A percentile compares a stretch with the other conserved stretches of the same genome.
These are phyloP conservation scores for Telopea speciosissima DNA, from an alignment of 177 flowering plant genomes.

Conservation along the genomic window DNA sequence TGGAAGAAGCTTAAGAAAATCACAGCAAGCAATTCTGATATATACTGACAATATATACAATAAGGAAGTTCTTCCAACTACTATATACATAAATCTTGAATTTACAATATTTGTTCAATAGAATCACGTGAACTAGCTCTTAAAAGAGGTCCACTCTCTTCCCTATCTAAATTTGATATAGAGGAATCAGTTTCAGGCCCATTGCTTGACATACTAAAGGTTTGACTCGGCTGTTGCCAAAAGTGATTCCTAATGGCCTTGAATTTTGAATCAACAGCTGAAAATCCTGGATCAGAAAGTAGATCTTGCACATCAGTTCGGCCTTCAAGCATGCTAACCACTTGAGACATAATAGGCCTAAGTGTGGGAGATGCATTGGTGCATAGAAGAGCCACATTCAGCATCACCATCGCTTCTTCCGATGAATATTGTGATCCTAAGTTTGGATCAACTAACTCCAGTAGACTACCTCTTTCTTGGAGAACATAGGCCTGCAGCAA, in stretches of 20 bases:
- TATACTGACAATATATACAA: background rate
- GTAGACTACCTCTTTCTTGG: slow-evolving; percentile 25
- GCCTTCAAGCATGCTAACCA: slow-evolving; percentile 34
- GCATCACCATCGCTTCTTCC: slow-evolving; percentile 23
- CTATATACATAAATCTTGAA: background rate
- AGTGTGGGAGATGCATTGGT: slow-evolving; percentile 28
- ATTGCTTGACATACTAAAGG: slow-evolving; percentile 1
- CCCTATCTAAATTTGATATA: slow-evolving; percentile 1
- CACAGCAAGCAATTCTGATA: too few species aligned
- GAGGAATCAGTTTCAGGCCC: slow-evolving; percentile 12
- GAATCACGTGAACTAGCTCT: background rate
- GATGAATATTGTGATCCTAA: slow-evolving; percentile 24
- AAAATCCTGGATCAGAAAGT: slow-evolving; percentile 10
- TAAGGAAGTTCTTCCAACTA: background rate
- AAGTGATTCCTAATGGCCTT: slow-evolving; percentile 9
- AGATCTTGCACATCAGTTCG: slow-evolving; percentile 7
- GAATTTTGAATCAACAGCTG: slow-evolving; percentile 6
- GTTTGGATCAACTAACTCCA: slow-evolving; percentile 41
- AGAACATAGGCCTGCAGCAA: slow-evolving; percentile 29
- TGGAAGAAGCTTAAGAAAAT: too few species aligned
- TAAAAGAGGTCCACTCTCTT: slow-evolving; percentile 9
- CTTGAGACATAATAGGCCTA: slow-evolving; percentile 30
- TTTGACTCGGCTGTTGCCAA: slow-evolving; percentile 15
- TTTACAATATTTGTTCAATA: background rate
- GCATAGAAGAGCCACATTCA: slow-evolving; percentile 32